These are phyloP conservation scores for Colletotrichum sp. DNA, from an alignment of 2,329 filamentous ascomycete species.

Conservation along the genomic window DNA sequence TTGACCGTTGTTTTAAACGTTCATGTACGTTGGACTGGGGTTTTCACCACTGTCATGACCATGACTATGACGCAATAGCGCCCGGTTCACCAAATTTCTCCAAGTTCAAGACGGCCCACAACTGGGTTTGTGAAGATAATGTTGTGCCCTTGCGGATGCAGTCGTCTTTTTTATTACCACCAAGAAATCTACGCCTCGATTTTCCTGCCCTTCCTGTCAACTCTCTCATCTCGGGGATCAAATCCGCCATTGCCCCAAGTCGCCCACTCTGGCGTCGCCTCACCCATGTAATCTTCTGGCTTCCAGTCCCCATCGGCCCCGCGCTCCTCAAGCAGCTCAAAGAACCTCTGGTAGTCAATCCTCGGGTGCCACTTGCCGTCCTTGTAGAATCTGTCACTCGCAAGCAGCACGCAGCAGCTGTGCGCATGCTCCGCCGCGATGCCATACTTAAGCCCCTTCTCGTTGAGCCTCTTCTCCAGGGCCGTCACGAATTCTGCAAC, in stretches of 20 bases:
- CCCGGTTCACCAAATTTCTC: not conserved
- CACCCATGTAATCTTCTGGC: constrained; percentile 90
- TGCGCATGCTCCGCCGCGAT: constrained; percentile 96
- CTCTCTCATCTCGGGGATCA: constrained; percentile 86
- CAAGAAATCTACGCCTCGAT: constrained; percentile 44
- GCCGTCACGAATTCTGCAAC: constrained; percentile 82
- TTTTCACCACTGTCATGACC: not conserved
- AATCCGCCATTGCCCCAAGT: constrained; percentile 95
- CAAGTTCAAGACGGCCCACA: not conserved
- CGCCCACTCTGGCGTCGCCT: constrained; percentile 89
- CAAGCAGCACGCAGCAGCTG: constrained; percentile 89
- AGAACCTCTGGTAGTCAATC: constrained; percentile 91
- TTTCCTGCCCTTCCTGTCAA: constrained; percentile 83
- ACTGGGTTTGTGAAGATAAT: not conserved
- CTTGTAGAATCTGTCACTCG: constrained; percentile 78
- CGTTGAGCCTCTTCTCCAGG: constrained; percentile 71
- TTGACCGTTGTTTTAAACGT: not conserved
- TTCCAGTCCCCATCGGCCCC: constrained; percentile 71
- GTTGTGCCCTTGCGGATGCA: not conserved
- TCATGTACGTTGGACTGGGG: not conserved
- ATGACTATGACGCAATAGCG: not conserved
- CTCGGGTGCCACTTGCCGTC: constrained; percentile 86
- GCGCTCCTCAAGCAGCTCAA: constrained; percentile 77
- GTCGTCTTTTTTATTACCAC: constrained; percentile 18
- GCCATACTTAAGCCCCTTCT: constrained; percentile 80